Evolutionary conservation across 257 asterid genomes (phyloP).

Genomic region (Hygrophila difformis): DNA sequence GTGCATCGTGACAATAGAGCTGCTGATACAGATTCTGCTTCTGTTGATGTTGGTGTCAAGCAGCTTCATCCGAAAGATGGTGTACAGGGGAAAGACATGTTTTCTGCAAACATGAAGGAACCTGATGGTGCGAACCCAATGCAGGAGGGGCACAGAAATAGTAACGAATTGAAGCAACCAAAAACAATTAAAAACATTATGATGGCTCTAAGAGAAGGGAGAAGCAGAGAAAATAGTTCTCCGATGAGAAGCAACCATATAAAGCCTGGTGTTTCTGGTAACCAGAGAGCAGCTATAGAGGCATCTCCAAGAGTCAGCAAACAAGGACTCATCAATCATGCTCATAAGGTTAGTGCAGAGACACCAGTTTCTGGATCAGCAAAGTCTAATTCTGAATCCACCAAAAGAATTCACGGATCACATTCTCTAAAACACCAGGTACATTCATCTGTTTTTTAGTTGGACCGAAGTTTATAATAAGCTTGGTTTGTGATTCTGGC

Average conservation of each 20-base stretch:
- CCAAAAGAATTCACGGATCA: conserved; percentile 35
- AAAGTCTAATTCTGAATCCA: conserved; percentile 37
- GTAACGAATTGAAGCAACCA: conserved; percentile 53
- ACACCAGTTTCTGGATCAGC: too few relatives aligned
- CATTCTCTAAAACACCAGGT: conserved; percentile 79
- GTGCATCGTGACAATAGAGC: conserved; percentile 33
- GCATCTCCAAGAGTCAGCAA: conserved; percentile 52
- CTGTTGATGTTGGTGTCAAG: conserved; percentile 29
- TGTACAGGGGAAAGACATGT: too few relatives aligned
- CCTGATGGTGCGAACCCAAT: too few relatives aligned
- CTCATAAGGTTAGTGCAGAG: conserved; percentile 39
- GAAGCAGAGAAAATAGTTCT: conserved; percentile 67
- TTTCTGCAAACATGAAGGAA: too few relatives aligned
- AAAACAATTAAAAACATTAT: conserved; percentile 55
- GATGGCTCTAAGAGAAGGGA: conserved; percentile 86
- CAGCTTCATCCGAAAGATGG: conserved; percentile 24
- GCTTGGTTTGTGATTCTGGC: conserved; percentile 15
- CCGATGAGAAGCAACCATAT: conserved; percentile 61
- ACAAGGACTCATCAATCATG: conserved; percentile 25
- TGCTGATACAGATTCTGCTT: conserved; percentile 27
- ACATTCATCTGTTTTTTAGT: not conserved
- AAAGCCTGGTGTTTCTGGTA: conserved; percentile 25
- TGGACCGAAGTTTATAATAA: not conserved
- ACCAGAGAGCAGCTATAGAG: conserved; percentile 36
- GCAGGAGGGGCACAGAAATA: conserved; percentile 28